These are phyloP conservation scores for Alternaria sp. DNA, from an alignment of 2,329 filamentous ascomycete species.

Conservation along the genomic window DNA sequence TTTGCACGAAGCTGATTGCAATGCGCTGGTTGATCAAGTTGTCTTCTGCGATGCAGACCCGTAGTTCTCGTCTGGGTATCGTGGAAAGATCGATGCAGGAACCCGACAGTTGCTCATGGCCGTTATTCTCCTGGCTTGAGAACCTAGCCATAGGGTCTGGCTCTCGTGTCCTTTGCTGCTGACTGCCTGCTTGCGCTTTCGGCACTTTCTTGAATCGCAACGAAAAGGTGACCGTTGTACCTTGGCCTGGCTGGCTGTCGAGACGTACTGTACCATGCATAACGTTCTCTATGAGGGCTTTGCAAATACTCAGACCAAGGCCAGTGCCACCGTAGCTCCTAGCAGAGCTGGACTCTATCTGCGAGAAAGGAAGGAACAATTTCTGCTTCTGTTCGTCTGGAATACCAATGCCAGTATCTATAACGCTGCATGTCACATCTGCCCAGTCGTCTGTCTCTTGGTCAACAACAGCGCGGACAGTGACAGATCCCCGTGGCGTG, in stretches of 20 bases:
- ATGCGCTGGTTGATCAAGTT: conserved; percentile 95
- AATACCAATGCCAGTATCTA: conserved; percentile 91
- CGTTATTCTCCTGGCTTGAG: conserved; percentile 56
- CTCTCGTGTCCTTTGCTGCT: conserved; percentile 47
- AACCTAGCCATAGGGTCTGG: conserved; percentile 64
- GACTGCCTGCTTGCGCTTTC: conserved; percentile 60
- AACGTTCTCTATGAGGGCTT: conserved; percentile 89
- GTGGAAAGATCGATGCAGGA: conserved; percentile 62
- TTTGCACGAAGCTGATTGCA: conserved; percentile 86
- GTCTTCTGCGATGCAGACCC: conserved; percentile 93
- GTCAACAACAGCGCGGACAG: conserved; percentile 77
- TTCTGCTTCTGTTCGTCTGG: conserved; percentile 81
- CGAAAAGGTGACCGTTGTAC: conserved; percentile 78
- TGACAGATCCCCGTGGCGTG: conserved; percentile 84
- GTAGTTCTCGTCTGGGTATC: conserved; percentile 77
- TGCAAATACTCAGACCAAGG: conserved; percentile 90
- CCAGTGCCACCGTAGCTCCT: conserved; percentile 92
- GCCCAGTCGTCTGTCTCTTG: conserved; percentile 73
- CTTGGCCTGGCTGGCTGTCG: conserved; percentile 74
- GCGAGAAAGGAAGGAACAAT: conserved; percentile 89
- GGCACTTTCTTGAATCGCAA: conserved; percentile 85
- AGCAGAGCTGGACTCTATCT: conserved; percentile 89
- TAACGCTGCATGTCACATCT: conserved; percentile 81
- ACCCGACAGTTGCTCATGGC: conserved; percentile 47
- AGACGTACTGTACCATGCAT: conserved; percentile 86